Conservation (phyloP, 2,329 filamentous ascomycete genomes). For the Beauveria caledonica region DNA sequence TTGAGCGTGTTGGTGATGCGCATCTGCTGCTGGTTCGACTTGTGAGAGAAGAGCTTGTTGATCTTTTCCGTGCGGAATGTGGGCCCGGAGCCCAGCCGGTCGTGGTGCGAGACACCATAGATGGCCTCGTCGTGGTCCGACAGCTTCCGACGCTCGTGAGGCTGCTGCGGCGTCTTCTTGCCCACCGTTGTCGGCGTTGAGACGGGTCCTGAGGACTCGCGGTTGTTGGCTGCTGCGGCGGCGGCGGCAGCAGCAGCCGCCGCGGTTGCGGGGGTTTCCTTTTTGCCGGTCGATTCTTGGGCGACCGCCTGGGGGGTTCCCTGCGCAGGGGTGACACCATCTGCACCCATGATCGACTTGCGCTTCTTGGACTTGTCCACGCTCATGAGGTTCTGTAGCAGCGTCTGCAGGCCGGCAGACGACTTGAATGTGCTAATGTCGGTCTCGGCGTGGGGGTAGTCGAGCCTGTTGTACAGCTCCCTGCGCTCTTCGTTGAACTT, state of each 20-base stretch:
- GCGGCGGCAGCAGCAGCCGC: slow-evolving; percentile 38
- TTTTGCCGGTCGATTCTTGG: slow-evolving; percentile 29
- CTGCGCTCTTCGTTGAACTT: slow-evolving; percentile 80
- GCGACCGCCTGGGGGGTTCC: slow-evolving; percentile 31
- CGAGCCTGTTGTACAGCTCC: slow-evolving; percentile 79
- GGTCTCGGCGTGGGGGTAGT: slow-evolving; percentile 63
- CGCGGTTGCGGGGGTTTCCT: slow-evolving; percentile 48
- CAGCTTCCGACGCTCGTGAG: slow-evolving; percentile 59
- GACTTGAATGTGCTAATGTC: slow-evolving; percentile 73
- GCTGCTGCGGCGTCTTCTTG: slow-evolving; percentile 42
- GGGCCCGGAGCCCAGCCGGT: slow-evolving; percentile 77
- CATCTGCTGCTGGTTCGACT: slow-evolving; percentile 65
- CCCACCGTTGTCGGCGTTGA: slow-evolving; percentile 31
- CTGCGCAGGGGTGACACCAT: slow-evolving; percentile 40
- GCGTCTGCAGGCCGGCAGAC: slow-evolving; percentile 67
- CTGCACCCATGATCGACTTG: slow-evolving; percentile 57
- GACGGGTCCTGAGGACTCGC: slow-evolving; percentile 27
- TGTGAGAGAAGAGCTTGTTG: slow-evolving; percentile 69
- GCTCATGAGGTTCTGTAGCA: slow-evolving; percentile 74
- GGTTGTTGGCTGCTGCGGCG: slow-evolving; percentile 15
- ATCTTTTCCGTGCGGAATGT: slow-evolving; percentile 83
- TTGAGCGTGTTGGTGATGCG: slow-evolving; percentile 66
- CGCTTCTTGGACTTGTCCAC: slow-evolving; percentile 87
- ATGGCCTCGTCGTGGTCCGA: slow-evolving; percentile 65
- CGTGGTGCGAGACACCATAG: slow-evolving; percentile 79